Evolutionary conservation across 257 asterid genomes (phyloP).

Genomic region (Mitragyna speciosa): DNA sequence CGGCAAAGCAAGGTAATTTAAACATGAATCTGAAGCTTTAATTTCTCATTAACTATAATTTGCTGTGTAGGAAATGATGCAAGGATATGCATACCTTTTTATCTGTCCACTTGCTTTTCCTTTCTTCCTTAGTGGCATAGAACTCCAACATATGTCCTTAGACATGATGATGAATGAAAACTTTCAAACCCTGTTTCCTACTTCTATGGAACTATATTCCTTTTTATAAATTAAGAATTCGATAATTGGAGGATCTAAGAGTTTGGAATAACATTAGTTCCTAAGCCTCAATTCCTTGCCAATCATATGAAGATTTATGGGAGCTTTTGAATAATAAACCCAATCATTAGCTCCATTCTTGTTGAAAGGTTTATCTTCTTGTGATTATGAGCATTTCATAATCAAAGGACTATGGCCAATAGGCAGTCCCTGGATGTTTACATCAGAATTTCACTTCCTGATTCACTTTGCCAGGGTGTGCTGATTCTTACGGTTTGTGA

Average conservation of each 20-base stretch:
- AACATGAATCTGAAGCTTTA: neutral
- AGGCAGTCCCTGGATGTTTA: neutral
- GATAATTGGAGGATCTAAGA: neutral
- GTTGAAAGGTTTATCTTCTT: neutral
- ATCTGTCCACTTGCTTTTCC: neutral
- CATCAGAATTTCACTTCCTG: neutral
- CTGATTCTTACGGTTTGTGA: conserved; percentile 4
- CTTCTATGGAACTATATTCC: no score
- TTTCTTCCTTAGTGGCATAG: neutral
- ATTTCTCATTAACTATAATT: neutral
- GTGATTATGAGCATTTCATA: neutral
- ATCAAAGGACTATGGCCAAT: neutral
- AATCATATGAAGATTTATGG: neutral
- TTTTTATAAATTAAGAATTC: no score
- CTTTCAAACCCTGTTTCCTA: neutral
- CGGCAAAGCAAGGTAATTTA: neutral
- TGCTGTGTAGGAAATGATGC: neutral
- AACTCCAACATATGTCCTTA: neutral
- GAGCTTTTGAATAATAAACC: neutral
- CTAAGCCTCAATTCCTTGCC: neutral
- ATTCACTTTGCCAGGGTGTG: conserved; percentile 3
- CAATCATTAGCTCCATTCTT: neutral
- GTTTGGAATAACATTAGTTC: neutral
- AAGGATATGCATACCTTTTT: neutral
- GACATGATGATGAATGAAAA: neutral